Base-by-base conservation (phyloP, 177 flowering plant species). In the Telopea speciosissima region DNA sequence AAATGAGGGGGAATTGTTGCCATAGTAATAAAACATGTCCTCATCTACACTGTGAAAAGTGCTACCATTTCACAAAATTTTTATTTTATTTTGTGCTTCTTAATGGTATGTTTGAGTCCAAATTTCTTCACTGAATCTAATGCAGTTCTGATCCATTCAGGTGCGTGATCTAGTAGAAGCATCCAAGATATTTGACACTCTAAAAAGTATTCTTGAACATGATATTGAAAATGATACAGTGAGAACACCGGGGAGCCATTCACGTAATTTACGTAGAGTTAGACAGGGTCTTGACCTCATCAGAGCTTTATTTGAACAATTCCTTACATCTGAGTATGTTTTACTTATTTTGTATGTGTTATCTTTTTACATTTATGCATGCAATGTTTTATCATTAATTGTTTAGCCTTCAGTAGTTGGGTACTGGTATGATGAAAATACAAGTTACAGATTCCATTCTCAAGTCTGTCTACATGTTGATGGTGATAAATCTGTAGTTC, bases 241-340 rank as follows among this genome's bases (percentile, higher is more conserved):
- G 44, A 90, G 78, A 69, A 75, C 81, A 44, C 82, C 77, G 9
- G 98, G 98, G 73, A 92, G 98, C 82, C 83, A 64, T 73, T 77
- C 97, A 0, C 86, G 97, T 16, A 89, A 93, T 76, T 72, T 93
- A 19, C 87, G 93, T 1, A 84, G 98, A 74, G 95, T 93, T 77
- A 81, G 93, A 79, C 96, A 85, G 82, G 97, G 98, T 58, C 91
- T 92, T 73, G 97, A 92, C 76, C 92, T 93, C 76, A 81, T 93
- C 76, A 83, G 89, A 76, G 90, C 81, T 69, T 70, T 93, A 24
- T 92, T 92, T 75, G 79, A 88, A 61, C 84, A 90, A 58, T 88
- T 93, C 75, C 73, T 93, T 28, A 74, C 85, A 19, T 64, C 88
- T 5, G 83, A 84, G 97, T 93, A 91, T 40, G 91, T 75, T 24